Percentiles rank a stretch among this genome's conserved stretches.
Evolutionary conservation across 2,329 filamentous ascomycete genomes (phyloP).

Genomic region (Pezicula carpinea): DNA sequence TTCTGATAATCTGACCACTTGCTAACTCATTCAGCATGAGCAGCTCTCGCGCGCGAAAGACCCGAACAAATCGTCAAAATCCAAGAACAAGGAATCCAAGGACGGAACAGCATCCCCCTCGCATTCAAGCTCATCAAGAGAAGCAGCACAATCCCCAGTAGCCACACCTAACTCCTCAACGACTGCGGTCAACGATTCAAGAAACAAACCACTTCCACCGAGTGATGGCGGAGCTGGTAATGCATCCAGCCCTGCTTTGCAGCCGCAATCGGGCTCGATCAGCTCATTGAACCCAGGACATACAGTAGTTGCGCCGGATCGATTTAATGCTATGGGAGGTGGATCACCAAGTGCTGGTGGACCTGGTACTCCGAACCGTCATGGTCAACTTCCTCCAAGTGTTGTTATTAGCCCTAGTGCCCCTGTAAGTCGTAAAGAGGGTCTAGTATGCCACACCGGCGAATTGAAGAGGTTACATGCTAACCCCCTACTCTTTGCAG

Average conservation of each 20-base stretch:
- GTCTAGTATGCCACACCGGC: too few species aligned
- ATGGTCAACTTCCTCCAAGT: conserved; percentile 69
- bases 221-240: conserved; percentile 37
- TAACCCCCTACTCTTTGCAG: conserved; percentile 38
- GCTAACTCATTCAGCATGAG: conserved; percentile 56
- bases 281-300: conserved; percentile 24
- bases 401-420: conserved; percentile 94
- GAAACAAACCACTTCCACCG: conserved; percentile 72
- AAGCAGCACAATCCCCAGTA: conserved; percentile 55
- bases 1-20: conserved; percentile 9
- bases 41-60: conserved; percentile 90
- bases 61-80: conserved; percentile 74
- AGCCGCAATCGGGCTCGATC: conserved; percentile 28
- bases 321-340: conserved; percentile 36
- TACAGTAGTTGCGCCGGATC: conserved; percentile 32
- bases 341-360: conserved; percentile 38
- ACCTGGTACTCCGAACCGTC: conserved; percentile 57
- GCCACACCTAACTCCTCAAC: conserved; percentile 85
- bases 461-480: not conserved
- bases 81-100: conserved; percentile 65
- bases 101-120: conserved; percentile 78
- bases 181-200: conserved; percentile 77
- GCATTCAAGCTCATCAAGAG: conserved; percentile 41
- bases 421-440: conserved; percentile 57
- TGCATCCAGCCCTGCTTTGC: conserved; percentile 16